Conservation (phyloP, 768 basidiomycete species). For the Pulveroboletus sp. region DNA sequence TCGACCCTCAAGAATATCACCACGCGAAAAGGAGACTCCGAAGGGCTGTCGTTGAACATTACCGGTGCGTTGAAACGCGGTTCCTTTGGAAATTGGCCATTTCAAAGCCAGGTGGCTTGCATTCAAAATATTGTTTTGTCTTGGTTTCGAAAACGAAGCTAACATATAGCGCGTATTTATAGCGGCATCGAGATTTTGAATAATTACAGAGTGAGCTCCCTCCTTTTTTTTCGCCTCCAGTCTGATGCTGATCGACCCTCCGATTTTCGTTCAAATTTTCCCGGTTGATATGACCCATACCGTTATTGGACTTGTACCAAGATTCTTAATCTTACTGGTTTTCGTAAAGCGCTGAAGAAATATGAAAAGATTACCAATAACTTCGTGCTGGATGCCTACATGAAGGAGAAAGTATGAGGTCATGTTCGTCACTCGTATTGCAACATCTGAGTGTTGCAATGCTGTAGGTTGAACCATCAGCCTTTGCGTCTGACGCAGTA, state of each 20-base stretch:
- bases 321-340: constrained; percentile 87
- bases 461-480: constrained; percentile 56
- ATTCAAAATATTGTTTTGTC: not conserved
- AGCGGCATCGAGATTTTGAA: constrained; percentile 81
- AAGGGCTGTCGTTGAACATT: constrained; percentile 77
- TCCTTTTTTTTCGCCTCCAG: not conserved
- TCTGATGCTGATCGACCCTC: not conserved
- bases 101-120: not conserved
- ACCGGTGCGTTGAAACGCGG: constrained; percentile 43
- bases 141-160: constrained; percentile 1
- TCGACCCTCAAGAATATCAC: constrained; percentile 73
- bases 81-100: not conserved
- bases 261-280: not conserved
- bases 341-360: constrained; percentile 81
- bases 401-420: constrained; percentile 59
- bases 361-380: constrained; percentile 78
- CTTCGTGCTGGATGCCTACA: constrained; percentile 74
- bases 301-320: constrained; percentile 22
- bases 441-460: not conserved
- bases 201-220: constrained; percentile 66
- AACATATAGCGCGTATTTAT: constrained; percentile 4
- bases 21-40: constrained; percentile 79
- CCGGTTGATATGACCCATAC: not conserved
- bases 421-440: not conserved
- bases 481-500: constrained; percentile 58